Evolutionary conservation across 2,329 filamentous ascomycete genomes (phyloP).

Genomic region (Diaporthe sp.): DNA sequence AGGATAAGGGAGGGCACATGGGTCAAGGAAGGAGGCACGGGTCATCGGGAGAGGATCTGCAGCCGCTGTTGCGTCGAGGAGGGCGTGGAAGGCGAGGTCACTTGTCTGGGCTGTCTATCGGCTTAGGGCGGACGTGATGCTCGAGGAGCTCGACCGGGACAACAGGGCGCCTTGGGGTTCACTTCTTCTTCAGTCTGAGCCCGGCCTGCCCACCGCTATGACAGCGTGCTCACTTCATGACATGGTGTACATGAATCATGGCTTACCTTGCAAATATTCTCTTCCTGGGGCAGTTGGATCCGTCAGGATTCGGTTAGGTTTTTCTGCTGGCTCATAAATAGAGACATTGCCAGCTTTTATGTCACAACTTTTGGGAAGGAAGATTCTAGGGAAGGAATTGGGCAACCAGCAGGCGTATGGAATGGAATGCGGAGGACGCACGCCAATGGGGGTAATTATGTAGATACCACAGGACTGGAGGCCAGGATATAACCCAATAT

Average conservation of each 20-base stretch:
- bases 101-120: constrained; percentile 72
- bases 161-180: background rate
- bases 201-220: background rate
- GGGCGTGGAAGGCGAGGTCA: constrained; percentile 73
- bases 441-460: constrained; percentile 9
- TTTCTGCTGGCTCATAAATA: background rate
- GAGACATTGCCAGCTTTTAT: constrained; percentile 4
- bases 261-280: background rate
- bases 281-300: background rate
- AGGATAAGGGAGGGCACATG: constrained; percentile 44
- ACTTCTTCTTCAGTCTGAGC: background rate
- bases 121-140: background rate
- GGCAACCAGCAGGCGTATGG: constrained; percentile 3
- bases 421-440: background rate
- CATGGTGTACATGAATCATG: background rate
- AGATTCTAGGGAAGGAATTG: background rate
- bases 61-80: constrained; percentile 77
- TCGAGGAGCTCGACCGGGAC: background rate
- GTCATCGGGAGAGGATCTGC: constrained; percentile 70
- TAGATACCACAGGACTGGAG: constrained; percentile 29
- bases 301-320: background rate
- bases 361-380: background rate
- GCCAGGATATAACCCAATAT: constrained; percentile 20
- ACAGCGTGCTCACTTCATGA: background rate
- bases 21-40: constrained; percentile 50